Base-by-base conservation (phyloP, 225 moss, liverwort and hornwort genomes). In the Lunularia cruciata region DNA sequence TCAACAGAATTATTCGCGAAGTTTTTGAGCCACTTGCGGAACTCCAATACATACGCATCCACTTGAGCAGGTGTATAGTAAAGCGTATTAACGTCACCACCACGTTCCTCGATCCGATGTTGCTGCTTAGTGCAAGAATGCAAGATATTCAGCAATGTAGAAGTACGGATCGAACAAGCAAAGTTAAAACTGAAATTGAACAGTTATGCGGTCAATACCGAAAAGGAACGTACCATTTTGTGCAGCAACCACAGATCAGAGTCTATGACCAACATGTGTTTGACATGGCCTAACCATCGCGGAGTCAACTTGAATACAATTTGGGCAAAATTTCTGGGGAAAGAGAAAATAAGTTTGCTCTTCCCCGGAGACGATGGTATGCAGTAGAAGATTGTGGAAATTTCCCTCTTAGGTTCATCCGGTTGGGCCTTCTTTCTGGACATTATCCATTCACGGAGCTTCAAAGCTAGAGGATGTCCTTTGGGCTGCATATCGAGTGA, bases 161-260 rank as follows among this genome's bases (percentile, higher is more conserved):
- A 91, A 66, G 14, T 77, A 71, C 55, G 72, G 83, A 53, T 86
- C 73, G 53, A 76, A n/a, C n/a, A n/a, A n/a, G n/a, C n/a, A n/a
- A n/a, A n/a, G n/a, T n/a, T n/a, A n/a, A n/a, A n/a, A n/a, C n/a
- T n/a, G n/a, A n/a, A n/a, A n/a, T n/a, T n/a, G n/a, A n/a, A n/a
- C n/a, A n/a, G n/a, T n/a, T n/a, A n/a, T n/a, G n/a, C n/a, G n/a
- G n/a, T n/a, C n/a, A n/a, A n/a, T n/a, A n/a, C n/a, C n/a, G n/a
- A n/a, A n/a, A 25, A 46, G 31, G 28, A 46, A 27, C 45, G 0
- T 36, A 67, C 67, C 67, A 67, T 30, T 26, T 67, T 52, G 36
- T 52, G 51, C 33, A 67, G 52, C 20, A 67, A 35, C 2, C 51
- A 4, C 5, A n/a, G 35, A 23, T 67, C 67, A 36, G 35, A 35